These are phyloP conservation scores for Sporisorium reilianum DNA, from an alignment of 1,284 basidiomycete genomes.

Conservation along the genomic window DNA sequence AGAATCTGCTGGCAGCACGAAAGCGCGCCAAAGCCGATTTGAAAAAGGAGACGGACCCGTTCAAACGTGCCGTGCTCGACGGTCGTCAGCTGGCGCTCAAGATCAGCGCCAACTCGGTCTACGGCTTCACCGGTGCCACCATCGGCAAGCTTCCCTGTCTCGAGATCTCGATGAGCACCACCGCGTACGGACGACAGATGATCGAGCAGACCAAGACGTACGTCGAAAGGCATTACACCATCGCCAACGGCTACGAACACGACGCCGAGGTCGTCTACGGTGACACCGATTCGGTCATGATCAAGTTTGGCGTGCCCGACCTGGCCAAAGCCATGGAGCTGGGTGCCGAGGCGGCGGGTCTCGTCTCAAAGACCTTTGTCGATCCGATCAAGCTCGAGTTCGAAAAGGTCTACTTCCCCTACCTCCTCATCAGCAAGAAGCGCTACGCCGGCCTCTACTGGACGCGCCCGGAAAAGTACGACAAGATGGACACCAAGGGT, in stretches of 20 bases:
- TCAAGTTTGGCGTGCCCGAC: constrained; percentile 67
- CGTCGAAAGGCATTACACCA: constrained; percentile 66
- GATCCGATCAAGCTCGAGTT: constrained; percentile 69
- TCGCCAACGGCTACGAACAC: constrained; percentile 68
- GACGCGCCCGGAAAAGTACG: constrained; percentile 64
- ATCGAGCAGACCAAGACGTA: constrained; percentile 67
- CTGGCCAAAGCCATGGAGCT: constrained; percentile 65
- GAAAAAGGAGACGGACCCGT: constrained; percentile 68
- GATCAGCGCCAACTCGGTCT: constrained; percentile 69
- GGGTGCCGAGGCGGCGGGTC: constrained; percentile 90
- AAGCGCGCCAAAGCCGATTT: constrained; percentile 68
- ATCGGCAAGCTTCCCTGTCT: constrained; percentile 68
- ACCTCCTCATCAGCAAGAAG: constrained; percentile 69
- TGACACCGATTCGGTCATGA: constrained; percentile 69
- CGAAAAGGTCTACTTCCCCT: constrained; percentile 69
- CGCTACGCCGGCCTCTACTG: constrained; percentile 69
- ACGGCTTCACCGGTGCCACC: constrained; percentile 68
- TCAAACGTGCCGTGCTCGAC: constrained; percentile 68
- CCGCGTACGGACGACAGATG: constrained; percentile 69
- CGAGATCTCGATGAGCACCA: constrained; percentile 69
- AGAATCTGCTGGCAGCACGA: constrained; percentile 63
- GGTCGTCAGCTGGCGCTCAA: constrained; percentile 68
- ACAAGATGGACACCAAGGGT: constrained; percentile 70
- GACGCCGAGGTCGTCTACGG: constrained; percentile 68
- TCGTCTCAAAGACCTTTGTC: constrained; percentile 74